Evolutionary conservation across 495 filamentous ascomycete species (phyloP).

Genomic region (Hypomontagnella submonticulosa): DNA sequence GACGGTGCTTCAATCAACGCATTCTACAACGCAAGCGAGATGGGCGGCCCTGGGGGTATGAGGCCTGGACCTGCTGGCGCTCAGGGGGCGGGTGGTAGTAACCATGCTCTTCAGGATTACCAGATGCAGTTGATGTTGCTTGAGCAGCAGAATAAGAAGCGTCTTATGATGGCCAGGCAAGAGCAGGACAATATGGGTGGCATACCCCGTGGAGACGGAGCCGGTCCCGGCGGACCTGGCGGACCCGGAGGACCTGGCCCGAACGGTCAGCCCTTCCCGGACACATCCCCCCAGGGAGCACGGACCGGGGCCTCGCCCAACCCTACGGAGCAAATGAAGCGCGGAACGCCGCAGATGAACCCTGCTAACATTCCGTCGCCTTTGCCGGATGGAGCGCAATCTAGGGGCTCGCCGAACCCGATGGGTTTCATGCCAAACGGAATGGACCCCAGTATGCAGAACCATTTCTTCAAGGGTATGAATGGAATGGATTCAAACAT

Average conservation of each 20-base stretch:
- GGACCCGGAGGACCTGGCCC: conserved; percentile 62
- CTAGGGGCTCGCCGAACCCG: conserved; percentile 83
- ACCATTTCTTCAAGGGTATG: conserved; percentile 63
- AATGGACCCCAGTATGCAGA: conserved; percentile 74
- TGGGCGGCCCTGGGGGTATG: conserved; percentile 64
- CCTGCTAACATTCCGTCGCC: conserved; percentile 83
- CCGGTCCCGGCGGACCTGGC: conserved; percentile 64
- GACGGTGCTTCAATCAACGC: conserved; percentile 71
- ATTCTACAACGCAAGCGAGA: conserved; percentile 70
- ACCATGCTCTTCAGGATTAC: conserved; percentile 96
- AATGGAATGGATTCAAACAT: conserved; percentile 67
- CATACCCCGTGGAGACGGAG: conserved; percentile 65
- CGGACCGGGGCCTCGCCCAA: conserved; percentile 88
- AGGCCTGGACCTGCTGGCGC: conserved; percentile 65
- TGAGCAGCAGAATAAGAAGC: conserved; percentile 98
- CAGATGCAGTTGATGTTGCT: conserved; percentile 99
- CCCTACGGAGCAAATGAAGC: conserved; percentile 88
- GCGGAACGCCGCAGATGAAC: conserved; percentile 88
- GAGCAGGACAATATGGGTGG: conserved; percentile 83
- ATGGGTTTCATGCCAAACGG: conserved; percentile 77
- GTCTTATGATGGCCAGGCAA: conserved; percentile 95
- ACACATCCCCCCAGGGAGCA: conserved; percentile 84
- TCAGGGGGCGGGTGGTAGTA: conserved; percentile 70
- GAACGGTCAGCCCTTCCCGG: conserved; percentile 66
- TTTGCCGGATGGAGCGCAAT: conserved; percentile 78